Evolutionary conservation across 192 early-diverging fungal species (phyloP).

Genomic region (Allomyces javanicus): DNA sequence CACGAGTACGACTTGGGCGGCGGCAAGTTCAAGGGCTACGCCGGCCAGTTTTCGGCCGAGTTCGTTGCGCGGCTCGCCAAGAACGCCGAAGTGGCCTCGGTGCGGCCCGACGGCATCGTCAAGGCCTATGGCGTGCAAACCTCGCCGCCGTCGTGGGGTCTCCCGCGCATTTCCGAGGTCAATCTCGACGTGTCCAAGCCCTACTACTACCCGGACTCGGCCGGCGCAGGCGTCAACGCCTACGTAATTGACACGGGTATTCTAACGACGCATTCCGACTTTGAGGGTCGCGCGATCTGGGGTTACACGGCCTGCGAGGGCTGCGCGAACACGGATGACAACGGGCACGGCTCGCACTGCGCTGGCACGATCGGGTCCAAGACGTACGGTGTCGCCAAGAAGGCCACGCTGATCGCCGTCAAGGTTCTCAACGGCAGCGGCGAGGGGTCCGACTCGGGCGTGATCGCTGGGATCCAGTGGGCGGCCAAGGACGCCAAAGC

Average conservation of each 20-base stretch:
- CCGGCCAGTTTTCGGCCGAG: constrained; percentile 13
- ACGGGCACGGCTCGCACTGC: constrained; percentile 34
- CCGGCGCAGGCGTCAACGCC: constrained; percentile 34
- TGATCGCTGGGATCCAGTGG: constrained; percentile 32
- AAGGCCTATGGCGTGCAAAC: constrained; percentile 10
- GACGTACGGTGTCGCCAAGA: constrained; percentile 58
- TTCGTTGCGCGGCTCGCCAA: constrained; percentile 8
- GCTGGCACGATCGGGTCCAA: constrained; percentile 27
- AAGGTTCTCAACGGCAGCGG: constrained; percentile 35
- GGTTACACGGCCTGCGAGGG: constrained; percentile 16
- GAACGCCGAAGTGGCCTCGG: constrained; percentile 14
- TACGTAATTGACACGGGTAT: constrained; percentile 50
- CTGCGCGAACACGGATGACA: constrained; percentile 17
- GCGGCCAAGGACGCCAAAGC: constrained; percentile 6
- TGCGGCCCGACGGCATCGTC: constrained; percentile 20
- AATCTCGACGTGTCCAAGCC: constrained; percentile 21
- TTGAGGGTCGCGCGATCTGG: constrained; percentile 32
- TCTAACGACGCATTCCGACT: constrained; percentile 23
- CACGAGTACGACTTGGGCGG: constrained; percentile 12
- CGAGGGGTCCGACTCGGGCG: constrained; percentile 20
- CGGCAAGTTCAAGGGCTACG: constrained; percentile 13
- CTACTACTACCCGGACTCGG: constrained; percentile 38
- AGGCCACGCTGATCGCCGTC: constrained; percentile 45
- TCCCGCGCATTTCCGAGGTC: constrained; percentile 20
- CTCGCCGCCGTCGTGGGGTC: constrained; percentile 27